phyloP scores from a whole-genome alignment of 495 filamentous ascomycete genomes.

The Trichoderma reesei region DNA sequence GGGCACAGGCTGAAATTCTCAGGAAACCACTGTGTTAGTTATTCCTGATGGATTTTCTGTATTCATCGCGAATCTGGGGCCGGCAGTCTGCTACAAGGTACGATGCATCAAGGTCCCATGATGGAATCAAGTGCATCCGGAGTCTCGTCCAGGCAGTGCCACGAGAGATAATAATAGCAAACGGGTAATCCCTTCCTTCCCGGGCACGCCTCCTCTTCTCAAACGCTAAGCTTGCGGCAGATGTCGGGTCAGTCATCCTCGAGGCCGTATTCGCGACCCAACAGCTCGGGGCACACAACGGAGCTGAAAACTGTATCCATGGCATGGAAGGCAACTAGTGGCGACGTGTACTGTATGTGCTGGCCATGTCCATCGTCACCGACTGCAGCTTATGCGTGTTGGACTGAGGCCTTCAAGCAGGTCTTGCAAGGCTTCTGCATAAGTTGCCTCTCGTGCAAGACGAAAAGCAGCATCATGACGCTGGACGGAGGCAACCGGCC shows the following conservation, averaged over 20 bases:
- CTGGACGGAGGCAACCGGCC: not conserved
- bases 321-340: conserved; percentile 2
- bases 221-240: not conserved
- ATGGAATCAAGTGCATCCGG: no score
- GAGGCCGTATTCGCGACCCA: not conserved
- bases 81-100: no score
- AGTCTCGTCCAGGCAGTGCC: not conserved
- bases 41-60: not conserved
- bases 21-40: not conserved
- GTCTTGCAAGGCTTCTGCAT: not conserved
- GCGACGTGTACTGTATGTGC: not conserved
- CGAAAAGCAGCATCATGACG: not conserved
- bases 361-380: not conserved
- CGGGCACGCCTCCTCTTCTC: not conserved
- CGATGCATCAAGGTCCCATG: no score
- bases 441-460: not conserved
- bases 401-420: no score
- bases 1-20: not conserved
- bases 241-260: not conserved
- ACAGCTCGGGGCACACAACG: not conserved
- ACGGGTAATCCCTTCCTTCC: not conserved
- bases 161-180: not conserved
- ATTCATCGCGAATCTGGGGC: no score
- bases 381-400: not conserved
- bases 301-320: not conserved